phyloP scores from a whole-genome alignment of 1,284 basidiomycete species.

The Trametes hirsuta region DNA sequence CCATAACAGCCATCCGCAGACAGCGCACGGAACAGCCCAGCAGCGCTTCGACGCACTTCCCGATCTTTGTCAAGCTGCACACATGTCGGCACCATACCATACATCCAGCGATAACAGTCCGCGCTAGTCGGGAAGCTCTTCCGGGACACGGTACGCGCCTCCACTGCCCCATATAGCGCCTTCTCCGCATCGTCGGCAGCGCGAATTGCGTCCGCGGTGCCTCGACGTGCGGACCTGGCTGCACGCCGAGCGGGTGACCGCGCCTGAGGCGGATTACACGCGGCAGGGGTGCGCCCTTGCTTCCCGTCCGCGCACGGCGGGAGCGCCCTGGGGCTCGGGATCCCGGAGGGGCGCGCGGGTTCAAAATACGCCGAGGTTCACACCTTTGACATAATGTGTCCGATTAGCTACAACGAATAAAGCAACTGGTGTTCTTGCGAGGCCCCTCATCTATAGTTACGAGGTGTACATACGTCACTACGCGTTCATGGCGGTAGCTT shows the following conservation, averaged over 20 bases:
- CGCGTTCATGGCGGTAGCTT: neutral
- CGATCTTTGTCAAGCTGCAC: too few species aligned
- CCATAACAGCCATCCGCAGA: too few species aligned
- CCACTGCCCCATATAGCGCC: neutral
- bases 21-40: too few species aligned
- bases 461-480: neutral
- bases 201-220: neutral
- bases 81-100: too few species aligned
- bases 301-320: too few species aligned
- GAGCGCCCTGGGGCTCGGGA: neutral
- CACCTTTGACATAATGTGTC: constrained; percentile 11
- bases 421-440: neutral
- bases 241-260: neutral
- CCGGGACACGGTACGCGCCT: neutral
- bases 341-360: neutral
- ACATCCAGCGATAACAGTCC: neutral
- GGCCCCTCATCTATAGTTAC: neutral
- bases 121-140: neutral
- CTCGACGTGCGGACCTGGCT: constrained; percentile 1
- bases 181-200: neutral
- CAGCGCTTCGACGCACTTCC: too few species aligned
- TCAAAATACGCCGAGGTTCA: constrained; percentile 1
- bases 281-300: too few species aligned
- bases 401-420: constrained; percentile 8
- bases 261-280: neutral